Conservation (phyloP, 352 stramenopile genomes). For the Poterioochromonas sp. region DNA sequence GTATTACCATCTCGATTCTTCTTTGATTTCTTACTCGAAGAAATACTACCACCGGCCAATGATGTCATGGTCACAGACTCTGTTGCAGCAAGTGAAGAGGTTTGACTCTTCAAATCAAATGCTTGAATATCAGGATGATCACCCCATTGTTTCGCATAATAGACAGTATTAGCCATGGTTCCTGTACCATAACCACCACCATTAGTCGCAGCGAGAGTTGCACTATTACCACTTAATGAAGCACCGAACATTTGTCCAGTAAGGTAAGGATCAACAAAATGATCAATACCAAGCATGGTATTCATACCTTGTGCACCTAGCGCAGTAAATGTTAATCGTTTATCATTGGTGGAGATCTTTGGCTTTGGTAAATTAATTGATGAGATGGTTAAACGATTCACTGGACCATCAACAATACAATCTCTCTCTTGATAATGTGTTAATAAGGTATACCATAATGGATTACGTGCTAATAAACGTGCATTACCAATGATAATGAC, state of each 20-base stretch:
- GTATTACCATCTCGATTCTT: too few species aligned
- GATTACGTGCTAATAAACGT: constrained; percentile 3
- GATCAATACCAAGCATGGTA: not conserved
- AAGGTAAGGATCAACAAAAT: too few species aligned
- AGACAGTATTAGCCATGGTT: too few species aligned
- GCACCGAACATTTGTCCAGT: not conserved
- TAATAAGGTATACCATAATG: constrained; percentile 69
- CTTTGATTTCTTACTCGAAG: not conserved
- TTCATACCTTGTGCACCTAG: not conserved
- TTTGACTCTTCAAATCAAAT: not conserved
- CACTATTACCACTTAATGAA: not conserved
- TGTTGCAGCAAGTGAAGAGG: not conserved
- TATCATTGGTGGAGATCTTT: not conserved
- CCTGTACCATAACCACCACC: not conserved
- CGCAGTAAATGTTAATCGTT: not conserved
- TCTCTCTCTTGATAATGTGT: constrained; percentile 81
- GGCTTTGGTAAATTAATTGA: constrained; percentile 90
- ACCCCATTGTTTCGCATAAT: not conserved
- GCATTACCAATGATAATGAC: constrained; percentile 95
- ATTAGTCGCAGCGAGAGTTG: not conserved
- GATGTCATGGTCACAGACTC: not conserved
- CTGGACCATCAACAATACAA: constrained; percentile 84
- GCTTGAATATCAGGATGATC: not conserved
- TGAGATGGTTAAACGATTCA: constrained; percentile 89
- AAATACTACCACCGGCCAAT: not conserved